These are phyloP conservation scores for Chytridium lagenaria DNA, from an alignment of 371 early-diverging fungal species.

Conservation along the genomic window DNA sequence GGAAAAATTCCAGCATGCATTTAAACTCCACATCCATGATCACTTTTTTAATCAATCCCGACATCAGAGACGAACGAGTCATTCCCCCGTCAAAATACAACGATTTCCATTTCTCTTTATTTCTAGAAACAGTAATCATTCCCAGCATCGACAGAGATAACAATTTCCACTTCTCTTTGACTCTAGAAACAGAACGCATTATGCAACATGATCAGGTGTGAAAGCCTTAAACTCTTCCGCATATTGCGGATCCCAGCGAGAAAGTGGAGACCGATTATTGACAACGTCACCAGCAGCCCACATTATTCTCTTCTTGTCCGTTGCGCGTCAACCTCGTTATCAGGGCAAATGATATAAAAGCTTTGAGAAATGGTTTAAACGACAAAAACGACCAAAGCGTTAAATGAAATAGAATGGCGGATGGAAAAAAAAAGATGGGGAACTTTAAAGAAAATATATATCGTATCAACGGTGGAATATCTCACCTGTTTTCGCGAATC, in stretches of 20 bases:
- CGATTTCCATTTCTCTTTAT: no score
- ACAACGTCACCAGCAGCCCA: conserved; percentile 21
- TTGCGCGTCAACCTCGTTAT: conserved; percentile 3
- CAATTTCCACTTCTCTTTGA: no score
- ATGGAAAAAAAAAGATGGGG: background rate
- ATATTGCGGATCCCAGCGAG: conserved; percentile 5
- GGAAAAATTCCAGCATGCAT: no score
- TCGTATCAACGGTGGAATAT: background rate
- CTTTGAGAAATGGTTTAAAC: background rate
- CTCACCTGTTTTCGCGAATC: background rate
- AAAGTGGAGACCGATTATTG: conserved; percentile 10
- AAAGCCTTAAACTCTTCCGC: background rate
- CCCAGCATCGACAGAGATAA: no score
- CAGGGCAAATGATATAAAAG: conserved; percentile 21
- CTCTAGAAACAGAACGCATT: no score
- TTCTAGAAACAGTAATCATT: no score
- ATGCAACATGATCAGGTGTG: no score
- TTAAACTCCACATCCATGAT: no score
- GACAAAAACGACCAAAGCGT: background rate
- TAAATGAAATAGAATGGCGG: background rate
- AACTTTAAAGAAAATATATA: background rate
- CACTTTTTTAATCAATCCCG: no score
- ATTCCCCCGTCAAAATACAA: no score
- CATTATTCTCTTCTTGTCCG: conserved; percentile 14
- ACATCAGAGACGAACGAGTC: no score